Base-by-base conservation (phyloP, 2,329 filamentous ascomycete species). In the Xylariaceae sp. region DNA sequence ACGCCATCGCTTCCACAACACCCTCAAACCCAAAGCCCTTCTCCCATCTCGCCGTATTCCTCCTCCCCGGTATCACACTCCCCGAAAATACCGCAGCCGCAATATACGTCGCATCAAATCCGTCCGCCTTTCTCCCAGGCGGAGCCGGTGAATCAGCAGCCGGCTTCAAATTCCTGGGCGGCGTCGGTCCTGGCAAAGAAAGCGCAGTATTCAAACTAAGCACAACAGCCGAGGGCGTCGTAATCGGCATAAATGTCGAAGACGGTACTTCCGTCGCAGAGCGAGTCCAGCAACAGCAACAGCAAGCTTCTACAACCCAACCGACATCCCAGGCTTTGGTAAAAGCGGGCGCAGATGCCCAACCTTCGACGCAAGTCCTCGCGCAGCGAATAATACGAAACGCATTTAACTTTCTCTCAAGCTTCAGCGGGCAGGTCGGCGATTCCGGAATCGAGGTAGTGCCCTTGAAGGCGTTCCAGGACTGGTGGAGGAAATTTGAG, bases 401-500 rank as follows among this genome's bases (percentile, higher is more conserved):
- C 70, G 94, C 93, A 13, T 99, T 97, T 71, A 97, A 99, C 72
- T 97, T 96, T 69, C 76, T 99, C 51, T 85, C 93, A 3, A 88
- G 90, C 63, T 97, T 96, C 75, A 89, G 87, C 54, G 83, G 84
- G 36, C 79, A 80, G 51, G 76, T 77, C 2, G 78, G 78, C 2
- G 73, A 75, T 22, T 79, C 76, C 2, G 88, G 88, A 0, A 82
- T 88, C 42, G 93, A 97, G 69, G 88, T 95, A 12, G 89, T 99
- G 19, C 92, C 94, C n/a, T 73, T 99, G 58, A 94, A 89, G 73
- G 90, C 89, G 5, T 99, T 99, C 69, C 88, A 95, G 73, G 90
- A 96, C 53, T 99, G 95, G 94, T 99, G 95, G 94, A 81, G 79
- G 55, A 97, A 97, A 72, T 99, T 99, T 73, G 93, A 99, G 75